phyloP scores from a whole-genome alignment of 305 asterid species.

The Andrographis paniculata region DNA sequence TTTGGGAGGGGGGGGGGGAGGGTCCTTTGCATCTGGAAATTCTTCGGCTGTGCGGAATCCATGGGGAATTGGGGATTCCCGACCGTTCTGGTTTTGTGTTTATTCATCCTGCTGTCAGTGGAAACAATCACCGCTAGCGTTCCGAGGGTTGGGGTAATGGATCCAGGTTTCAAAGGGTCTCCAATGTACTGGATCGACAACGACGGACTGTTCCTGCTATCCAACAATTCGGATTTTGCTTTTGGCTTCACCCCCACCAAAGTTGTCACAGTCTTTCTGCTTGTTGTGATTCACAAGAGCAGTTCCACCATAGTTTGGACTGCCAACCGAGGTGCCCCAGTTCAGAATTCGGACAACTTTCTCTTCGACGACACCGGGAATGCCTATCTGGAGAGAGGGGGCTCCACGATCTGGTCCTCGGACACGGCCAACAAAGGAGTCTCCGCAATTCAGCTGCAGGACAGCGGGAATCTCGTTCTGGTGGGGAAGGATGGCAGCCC shows the following conservation, averaged over 20 bases:
- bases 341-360: constrained; percentile 46
- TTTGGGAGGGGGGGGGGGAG: too few relatives aligned
- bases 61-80: constrained; percentile 40
- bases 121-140: constrained; percentile 44
- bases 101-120: constrained; percentile 18
- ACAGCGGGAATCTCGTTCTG: constrained; percentile 70
- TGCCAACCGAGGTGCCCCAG: constrained; percentile 63
- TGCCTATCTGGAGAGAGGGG: constrained; percentile 48
- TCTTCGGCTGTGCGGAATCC: constrained; percentile 1
- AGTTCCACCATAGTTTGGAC: constrained; percentile 70
- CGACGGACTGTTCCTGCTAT: constrained; percentile 55
- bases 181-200: constrained; percentile 76
- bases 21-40: too few relatives aligned
- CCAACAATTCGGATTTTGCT: constrained; percentile 64
- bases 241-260: constrained; percentile 55
- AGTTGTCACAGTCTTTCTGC: constrained; percentile 53
- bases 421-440: constrained; percentile 53
- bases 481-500: constrained; percentile 43
- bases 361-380: constrained; percentile 57
- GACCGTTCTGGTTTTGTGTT: constrained; percentile 10
- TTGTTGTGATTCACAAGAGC: constrained; percentile 55
- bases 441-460: constrained; percentile 52
- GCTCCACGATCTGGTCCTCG: constrained; percentile 56
- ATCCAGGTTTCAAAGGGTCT: constrained; percentile 58
- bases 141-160: constrained; percentile 47